Evolutionary conservation across 2,329 filamentous ascomycete species (phyloP).

Genomic region (Aureobasidium vineae): DNA sequence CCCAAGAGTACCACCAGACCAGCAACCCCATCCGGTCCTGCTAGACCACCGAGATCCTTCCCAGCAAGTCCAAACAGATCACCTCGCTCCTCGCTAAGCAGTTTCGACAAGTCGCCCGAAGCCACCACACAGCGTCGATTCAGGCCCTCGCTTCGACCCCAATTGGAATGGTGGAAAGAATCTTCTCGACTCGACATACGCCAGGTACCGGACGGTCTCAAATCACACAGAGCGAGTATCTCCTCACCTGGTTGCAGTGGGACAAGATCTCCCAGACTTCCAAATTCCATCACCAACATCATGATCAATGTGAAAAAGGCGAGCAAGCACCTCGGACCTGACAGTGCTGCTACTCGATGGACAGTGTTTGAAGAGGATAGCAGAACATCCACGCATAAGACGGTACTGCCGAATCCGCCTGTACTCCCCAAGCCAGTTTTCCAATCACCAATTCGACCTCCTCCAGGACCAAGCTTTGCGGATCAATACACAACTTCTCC

Average conservation of each 20-base stretch:
- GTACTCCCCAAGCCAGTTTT: constrained; percentile 25
- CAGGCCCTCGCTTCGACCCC: constrained; percentile 11
- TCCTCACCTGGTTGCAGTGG: not conserved
- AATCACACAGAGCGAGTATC: constrained; percentile 20
- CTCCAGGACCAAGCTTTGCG: constrained; percentile 21
- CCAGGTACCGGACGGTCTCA: constrained; percentile 13
- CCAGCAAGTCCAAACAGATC: not conserved
- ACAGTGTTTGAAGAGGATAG: constrained; percentile 41
- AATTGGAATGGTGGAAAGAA: constrained; percentile 15
- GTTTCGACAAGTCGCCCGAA: constrained; percentile 6
- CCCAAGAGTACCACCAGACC: constrained; percentile 26
- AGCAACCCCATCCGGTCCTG: not conserved
- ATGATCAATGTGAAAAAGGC: constrained; percentile 4
- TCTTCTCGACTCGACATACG: constrained; percentile 29
- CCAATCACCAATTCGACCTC: constrained; percentile 13
- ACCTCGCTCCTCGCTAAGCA: constrained; percentile 4
- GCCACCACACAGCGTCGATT: not conserved
- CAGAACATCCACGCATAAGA: constrained; percentile 26
- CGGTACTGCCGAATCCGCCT: constrained; percentile 16
- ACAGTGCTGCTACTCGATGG: constrained; percentile 32
- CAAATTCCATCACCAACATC: constrained; percentile 27
- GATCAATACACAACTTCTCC: constrained; percentile 29
- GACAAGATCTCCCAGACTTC: constrained; percentile 1
- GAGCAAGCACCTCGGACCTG: constrained; percentile 24
- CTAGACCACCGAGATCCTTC: constrained; percentile 27